Percentiles rank a stretch among this genome's conserved stretches.
These are phyloP conservation scores for Aspergillus flavus DNA, from an alignment of 2,329 filamentous ascomycete genomes.

Conservation along the genomic window DNA sequence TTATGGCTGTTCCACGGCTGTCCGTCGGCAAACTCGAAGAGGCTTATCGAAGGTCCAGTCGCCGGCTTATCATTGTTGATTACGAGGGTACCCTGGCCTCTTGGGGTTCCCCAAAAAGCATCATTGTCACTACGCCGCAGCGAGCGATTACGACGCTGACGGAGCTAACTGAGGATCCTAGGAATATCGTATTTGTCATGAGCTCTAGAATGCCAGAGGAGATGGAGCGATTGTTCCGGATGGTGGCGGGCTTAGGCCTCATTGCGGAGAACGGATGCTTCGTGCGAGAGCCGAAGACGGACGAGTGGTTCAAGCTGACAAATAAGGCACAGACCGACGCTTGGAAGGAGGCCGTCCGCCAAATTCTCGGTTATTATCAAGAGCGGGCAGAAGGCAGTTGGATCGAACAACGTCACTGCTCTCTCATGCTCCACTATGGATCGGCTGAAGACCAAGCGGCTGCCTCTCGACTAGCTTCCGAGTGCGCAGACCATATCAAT, in stretches of 20 bases:
- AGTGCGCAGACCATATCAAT: conserved; percentile 94
- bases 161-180: conserved; percentile 76
- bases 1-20: conserved; percentile 82
- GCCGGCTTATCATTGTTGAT: conserved; percentile 84
- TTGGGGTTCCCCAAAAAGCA: conserved; percentile 80
- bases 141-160: conserved; percentile 81
- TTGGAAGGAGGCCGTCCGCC: conserved; percentile 83
- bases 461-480: conserved; percentile 77
- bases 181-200: conserved; percentile 92
- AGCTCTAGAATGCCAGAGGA: conserved; percentile 85
- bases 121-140: conserved; percentile 83
- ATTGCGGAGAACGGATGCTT: conserved; percentile 97
- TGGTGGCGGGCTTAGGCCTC: conserved; percentile 79
- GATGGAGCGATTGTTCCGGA: conserved; percentile 80
- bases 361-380: conserved; percentile 84
- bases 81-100: conserved; percentile 91
- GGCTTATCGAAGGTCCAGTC: conserved; percentile 66
- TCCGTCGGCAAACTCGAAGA: conserved; percentile 66
- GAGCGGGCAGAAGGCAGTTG: conserved; percentile 86
- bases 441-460: conserved; percentile 74
- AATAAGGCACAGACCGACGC: conserved; percentile 68
- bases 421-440: conserved; percentile 87
- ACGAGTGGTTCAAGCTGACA: conserved; percentile 76
- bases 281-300: conserved; percentile 69
- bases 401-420: conserved; percentile 90